Evolutionary conservation across 352 stramenopile genomes (phyloP).

Genomic region (Nothophytophthora sp.): DNA sequence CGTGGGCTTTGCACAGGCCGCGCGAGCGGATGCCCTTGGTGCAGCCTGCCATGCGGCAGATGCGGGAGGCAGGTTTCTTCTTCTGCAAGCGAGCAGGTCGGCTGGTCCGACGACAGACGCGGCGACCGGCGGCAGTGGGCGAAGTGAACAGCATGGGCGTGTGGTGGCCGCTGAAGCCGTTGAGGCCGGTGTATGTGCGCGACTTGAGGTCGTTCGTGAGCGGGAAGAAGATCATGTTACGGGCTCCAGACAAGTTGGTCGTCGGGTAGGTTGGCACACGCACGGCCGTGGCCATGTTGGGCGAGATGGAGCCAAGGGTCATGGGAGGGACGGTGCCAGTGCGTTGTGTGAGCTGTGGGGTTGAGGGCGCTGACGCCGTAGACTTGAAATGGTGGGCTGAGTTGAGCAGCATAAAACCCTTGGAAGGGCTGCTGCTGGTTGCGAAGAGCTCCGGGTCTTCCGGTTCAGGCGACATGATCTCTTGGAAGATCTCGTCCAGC

Average conservation of each 20-base stretch:
- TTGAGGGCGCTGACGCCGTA: conserved; percentile 25
- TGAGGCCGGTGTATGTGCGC: conserved; percentile 14
- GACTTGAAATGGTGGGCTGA: conserved; percentile 16
- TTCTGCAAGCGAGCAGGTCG: conserved; percentile 32
- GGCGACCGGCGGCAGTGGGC: conserved; percentile 15
- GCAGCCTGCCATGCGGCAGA: conserved; percentile 76
- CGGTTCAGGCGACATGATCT: conserved; percentile 26
- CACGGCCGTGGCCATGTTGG: conserved; percentile 25
- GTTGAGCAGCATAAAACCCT: conserved; percentile 15
- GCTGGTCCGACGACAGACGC: conserved; percentile 18
- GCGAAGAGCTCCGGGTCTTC: conserved; percentile 14
- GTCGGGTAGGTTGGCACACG: conserved; percentile 21
- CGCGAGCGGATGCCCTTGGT: conserved; percentile 83
- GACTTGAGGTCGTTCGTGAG: conserved; percentile 23
- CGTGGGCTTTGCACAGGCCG: conserved; percentile 85
- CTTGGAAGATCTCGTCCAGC: conserved; percentile 47
- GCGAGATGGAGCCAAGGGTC: conserved; percentile 28
- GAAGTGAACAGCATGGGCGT: conserved; percentile 32
- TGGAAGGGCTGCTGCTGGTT: conserved; percentile 5
- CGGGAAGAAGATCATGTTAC: conserved; percentile 24
- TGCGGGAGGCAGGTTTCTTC: conserved; percentile 63
- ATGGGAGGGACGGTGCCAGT: conserved; percentile 23
- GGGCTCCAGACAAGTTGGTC: conserved; percentile 3
- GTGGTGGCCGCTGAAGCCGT: conserved; percentile 11
- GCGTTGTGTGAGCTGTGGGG: conserved; percentile 26